A percentile compares a stretch with the other conserved stretches of the same genome.
Conservation (phyloP, 2,329 filamentous ascomycete genomes). For the Hirsutella minnesotensis region DNA sequence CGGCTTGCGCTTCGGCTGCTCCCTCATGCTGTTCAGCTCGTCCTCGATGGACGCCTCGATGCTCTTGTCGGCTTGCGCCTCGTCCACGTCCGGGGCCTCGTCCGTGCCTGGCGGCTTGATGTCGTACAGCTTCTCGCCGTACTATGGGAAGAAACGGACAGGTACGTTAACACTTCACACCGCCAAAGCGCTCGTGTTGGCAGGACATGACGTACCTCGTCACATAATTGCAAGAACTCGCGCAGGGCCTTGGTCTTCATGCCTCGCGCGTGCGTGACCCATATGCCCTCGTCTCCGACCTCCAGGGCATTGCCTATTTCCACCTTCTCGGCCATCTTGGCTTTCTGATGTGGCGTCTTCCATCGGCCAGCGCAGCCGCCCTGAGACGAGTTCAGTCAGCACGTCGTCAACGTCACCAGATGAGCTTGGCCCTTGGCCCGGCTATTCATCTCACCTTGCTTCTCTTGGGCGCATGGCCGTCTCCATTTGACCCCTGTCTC, state of each 20-base stretch:
- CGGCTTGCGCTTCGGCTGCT: conserved; percentile 24
- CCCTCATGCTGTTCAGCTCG: conserved; percentile 54
- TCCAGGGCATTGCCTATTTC: conserved; percentile 39
- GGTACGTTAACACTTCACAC: conserved; percentile 7
- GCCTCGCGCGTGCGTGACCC: conserved; percentile 64
- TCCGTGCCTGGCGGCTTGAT: conserved; percentile 26
- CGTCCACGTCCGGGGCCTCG: conserved; percentile 21
- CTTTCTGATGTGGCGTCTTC: conserved; percentile 48
- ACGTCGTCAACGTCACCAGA: background rate
- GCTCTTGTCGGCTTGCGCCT: conserved; percentile 40
- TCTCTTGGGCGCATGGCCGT: conserved; percentile 21
- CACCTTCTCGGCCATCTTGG: conserved; percentile 30
- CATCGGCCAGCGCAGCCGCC: conserved; percentile 45
- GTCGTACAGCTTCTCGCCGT: conserved; percentile 50
- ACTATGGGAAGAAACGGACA: conserved; percentile 30
- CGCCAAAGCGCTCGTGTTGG: background rate
- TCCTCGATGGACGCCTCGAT: conserved; percentile 63
- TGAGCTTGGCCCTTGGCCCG: background rate
- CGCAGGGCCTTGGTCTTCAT: conserved; percentile 58
- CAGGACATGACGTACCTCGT: conserved; percentile 38
- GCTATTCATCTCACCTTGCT: conserved; percentile 23
- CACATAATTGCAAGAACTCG: conserved; percentile 55
- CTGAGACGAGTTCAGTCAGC: conserved; percentile 13
- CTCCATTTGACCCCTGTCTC: conserved; percentile 17
- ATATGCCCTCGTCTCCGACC: conserved; percentile 61